These are phyloP conservation scores for Croton setiger DNA, from an alignment of 441 rosid genomes.

Conservation along the genomic window DNA sequence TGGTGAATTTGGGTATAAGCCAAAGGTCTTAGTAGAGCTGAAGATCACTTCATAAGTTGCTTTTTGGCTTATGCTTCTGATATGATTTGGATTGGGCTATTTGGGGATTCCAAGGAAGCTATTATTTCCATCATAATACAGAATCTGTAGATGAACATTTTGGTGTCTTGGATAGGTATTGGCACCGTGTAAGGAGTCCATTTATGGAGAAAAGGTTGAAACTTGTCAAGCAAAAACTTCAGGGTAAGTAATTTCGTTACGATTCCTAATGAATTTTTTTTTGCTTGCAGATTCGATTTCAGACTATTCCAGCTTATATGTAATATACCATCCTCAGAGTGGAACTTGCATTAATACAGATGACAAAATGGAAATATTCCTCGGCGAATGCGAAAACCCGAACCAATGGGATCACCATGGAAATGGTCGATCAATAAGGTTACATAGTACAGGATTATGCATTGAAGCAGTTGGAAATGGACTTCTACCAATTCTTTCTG, in stretches of 20 bases:
- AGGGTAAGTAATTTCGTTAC: too few relatives aligned
- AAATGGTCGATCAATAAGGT: neutral
- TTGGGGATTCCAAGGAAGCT: conserved; percentile 37
- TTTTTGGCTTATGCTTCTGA: conserved; percentile 22
- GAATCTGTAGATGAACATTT: conserved; percentile 19
- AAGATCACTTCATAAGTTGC: conserved; percentile 26
- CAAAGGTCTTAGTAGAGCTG: conserved; percentile 13
- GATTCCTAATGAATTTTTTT: too few relatives aligned
- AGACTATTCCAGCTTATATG: conserved; percentile 2
- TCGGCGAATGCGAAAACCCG: neutral
- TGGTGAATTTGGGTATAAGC: conserved; percentile 32
- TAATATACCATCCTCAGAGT: conserved; percentile 29
- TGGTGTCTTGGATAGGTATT: conserved; percentile 25
- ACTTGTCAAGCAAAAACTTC: conserved; percentile 16
- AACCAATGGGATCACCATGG: neutral
- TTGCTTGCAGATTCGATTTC: conserved; percentile 24
- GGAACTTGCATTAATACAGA: conserved; percentile 16
- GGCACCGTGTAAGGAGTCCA: conserved; percentile 23
- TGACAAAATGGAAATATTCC: neutral
- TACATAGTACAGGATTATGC: conserved; percentile 9
- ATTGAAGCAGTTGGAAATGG: conserved; percentile 24
- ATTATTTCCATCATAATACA: conserved; percentile 23
- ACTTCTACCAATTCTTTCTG: conserved; percentile 10
- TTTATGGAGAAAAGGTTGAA: conserved; percentile 19
- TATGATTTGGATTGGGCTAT: conserved; percentile 33